Base-by-base conservation (phyloP, 495 filamentous ascomycete genomes). In the Neurospora sp. region DNA sequence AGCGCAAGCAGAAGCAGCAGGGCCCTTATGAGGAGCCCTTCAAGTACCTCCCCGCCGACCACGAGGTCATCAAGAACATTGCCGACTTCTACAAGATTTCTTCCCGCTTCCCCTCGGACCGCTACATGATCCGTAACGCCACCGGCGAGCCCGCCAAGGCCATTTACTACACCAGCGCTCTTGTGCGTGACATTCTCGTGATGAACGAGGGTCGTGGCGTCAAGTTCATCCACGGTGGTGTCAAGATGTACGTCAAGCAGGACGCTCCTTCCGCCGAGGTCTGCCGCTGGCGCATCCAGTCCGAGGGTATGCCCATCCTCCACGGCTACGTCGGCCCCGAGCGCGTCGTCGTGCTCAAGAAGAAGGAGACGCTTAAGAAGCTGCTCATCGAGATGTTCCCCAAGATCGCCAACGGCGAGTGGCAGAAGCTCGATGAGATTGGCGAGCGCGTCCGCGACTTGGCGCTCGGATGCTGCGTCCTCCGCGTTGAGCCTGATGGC, bases 171-270 rank as follows among this genome's bases (percentile, higher is more conserved):
- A 97, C 93, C 70, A 93, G 90, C 72, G 85, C 88, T n/a, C 86
- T 98, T 12, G 92, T 92, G 1, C 90, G 92, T 16, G 90, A 93
- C 74, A 96, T 99, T 71, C 87, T 99, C 3, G 84, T 82, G 9
- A 82, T 88, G 71, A 99, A 98, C 79, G 93, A 97, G 80, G 92
- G 92, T 35, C 90, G 90, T 16, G 93, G 94, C 37, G 90, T 98
- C 82, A 97, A 94, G 82, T 98, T 99, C 79, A 91, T 98, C 46
- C 96, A 99, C 82, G 94, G 92, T 73, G 96, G 96, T 74, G 93
- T 99, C 38, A 97, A 97, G 84, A 97, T 98, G 90, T 98, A 97
- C 81, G 93, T 98, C 82, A 96, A 95, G 83, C 96, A 99, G 78
- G 94, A 98, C 77, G 92, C 92, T 0, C 95, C 97, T 76, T 90